These are phyloP conservation scores for Plantago elongata DNA, from an alignment of 257 asterid genomes.

Conservation along the genomic window DNA sequence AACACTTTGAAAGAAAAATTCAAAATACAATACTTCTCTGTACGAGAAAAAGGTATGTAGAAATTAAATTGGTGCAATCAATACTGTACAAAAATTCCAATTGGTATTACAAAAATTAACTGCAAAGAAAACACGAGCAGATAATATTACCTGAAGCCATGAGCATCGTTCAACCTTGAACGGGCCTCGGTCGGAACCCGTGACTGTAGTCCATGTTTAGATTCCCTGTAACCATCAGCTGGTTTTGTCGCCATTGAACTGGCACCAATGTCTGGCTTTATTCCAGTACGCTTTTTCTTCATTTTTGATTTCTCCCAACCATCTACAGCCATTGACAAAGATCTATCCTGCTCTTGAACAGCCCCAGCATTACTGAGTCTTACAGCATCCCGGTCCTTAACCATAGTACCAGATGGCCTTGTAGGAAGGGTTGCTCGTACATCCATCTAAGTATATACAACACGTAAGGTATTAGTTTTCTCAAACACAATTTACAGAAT, in stretches of 20 bases:
- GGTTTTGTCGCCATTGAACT: conserved; percentile 44
- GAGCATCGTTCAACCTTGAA: conserved; percentile 61
- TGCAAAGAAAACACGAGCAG: conserved; percentile 7
- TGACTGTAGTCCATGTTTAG: conserved; percentile 65
- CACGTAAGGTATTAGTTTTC: conserved; percentile 12
- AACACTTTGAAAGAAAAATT: no score
- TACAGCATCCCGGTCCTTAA: conserved; percentile 62
- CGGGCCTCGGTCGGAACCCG: conserved; percentile 60
- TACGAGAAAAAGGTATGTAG: no score
- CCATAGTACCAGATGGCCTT: conserved; percentile 52
- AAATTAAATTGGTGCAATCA: background rate
- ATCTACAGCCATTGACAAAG: conserved; percentile 52
- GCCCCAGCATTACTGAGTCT: conserved; percentile 52
- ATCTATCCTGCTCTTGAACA: conserved; percentile 59
- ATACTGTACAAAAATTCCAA: conserved; percentile 2
- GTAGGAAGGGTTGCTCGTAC: conserved; percentile 51
- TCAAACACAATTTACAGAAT: conserved; percentile 5
- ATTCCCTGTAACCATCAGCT: conserved; percentile 62
- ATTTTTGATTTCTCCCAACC: conserved; percentile 92
- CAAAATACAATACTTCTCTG: no score
- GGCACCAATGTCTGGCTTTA: conserved; percentile 59
- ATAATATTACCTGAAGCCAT: conserved; percentile 60
- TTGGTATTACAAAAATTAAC: conserved; percentile 16
- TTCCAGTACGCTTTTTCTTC: conserved; percentile 91
- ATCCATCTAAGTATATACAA: conserved; percentile 47